These are phyloP conservation scores for Neurospora sp. DNA, from an alignment of 495 filamentous ascomycete genomes.

Conservation along the genomic window DNA sequence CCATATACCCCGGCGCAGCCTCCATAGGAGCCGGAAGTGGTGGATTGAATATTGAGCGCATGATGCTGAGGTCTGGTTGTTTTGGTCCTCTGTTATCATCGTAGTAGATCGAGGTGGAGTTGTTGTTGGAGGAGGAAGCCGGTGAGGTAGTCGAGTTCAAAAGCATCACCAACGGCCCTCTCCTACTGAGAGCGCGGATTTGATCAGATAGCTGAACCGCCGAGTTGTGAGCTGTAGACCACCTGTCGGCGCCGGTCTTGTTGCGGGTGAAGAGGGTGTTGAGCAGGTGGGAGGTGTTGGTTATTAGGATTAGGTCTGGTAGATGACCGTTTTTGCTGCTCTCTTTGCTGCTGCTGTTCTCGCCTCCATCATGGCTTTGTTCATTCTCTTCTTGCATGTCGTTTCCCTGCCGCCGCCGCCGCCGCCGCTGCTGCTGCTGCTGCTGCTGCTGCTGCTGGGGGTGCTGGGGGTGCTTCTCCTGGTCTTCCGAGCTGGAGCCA, in stretches of 20 bases:
- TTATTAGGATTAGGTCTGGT: conserved; percentile 33
- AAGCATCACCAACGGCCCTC: conserved; percentile 28
- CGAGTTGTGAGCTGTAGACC: conserved; percentile 22
- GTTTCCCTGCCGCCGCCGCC: neutral
- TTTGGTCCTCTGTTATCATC: neutral
- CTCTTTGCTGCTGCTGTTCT: neutral
- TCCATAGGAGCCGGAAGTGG: neutral
- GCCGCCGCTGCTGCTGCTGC: neutral
- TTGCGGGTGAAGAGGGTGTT: conserved; percentile 24
- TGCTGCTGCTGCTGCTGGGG: too few relatives aligned
- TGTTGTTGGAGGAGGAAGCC: neutral
- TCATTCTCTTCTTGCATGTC: neutral
- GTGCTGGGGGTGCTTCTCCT: neutral
- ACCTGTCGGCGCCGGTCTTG: conserved; percentile 21
- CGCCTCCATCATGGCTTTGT: neutral
- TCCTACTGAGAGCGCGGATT: conserved; percentile 21
- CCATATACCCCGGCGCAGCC: neutral
- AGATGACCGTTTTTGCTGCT: neutral
- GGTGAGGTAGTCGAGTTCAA: conserved; percentile 28
- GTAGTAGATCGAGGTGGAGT: neutral
- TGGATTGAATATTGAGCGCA: conserved; percentile 29
- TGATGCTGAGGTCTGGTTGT: conserved; percentile 8
- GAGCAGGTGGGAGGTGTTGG: conserved; percentile 31
- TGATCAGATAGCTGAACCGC: conserved; percentile 24
- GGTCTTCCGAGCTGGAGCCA: neutral